Evolutionary conservation across 805 yeast genomes (phyloP).

Genomic region (Candida golubevii): DNA sequence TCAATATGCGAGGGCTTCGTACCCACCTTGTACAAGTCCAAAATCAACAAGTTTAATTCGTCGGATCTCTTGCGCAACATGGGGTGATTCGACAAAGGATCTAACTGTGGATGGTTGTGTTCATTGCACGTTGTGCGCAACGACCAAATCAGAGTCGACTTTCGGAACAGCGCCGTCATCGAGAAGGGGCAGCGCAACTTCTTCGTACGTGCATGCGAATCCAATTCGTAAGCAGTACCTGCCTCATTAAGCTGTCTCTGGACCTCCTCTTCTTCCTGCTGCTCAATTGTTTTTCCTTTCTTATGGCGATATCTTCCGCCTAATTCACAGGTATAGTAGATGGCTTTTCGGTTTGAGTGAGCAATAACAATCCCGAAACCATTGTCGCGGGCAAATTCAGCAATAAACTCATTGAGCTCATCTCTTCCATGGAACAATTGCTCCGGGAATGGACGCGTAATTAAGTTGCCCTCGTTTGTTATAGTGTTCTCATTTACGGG

Average conservation of each 20-base stretch:
- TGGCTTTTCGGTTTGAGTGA: constrained; percentile 54
- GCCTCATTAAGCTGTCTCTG: constrained; percentile 22
- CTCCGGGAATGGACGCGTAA: constrained; percentile 52
- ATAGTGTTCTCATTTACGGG: constrained; percentile 44
- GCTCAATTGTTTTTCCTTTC: constrained; percentile 27
- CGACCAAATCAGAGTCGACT: constrained; percentile 48
- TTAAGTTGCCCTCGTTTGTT: constrained; percentile 46
- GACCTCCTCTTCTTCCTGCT: constrained; percentile 19
- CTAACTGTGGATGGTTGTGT: constrained; percentile 56
- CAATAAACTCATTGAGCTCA: constrained; percentile 49
- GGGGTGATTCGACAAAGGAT: constrained; percentile 52
- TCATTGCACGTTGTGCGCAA: constrained; percentile 51
- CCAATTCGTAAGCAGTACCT: constrained; percentile 34
- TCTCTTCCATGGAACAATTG: constrained; percentile 48
- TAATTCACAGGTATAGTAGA: constrained; percentile 55
- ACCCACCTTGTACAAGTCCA: constrained; percentile 50
- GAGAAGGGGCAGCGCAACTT: constrained; percentile 55
- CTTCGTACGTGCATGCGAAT: constrained; percentile 43
- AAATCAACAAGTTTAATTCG: constrained; percentile 47
- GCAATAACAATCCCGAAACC: constrained; percentile 59
- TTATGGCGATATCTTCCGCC: constrained; percentile 56
- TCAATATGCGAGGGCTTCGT: constrained; percentile 55
- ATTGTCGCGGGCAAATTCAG: constrained; percentile 52
- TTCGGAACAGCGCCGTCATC: constrained; percentile 54
- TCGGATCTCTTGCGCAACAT: constrained; percentile 52